Evolutionary conservation across 2,329 filamentous ascomycete species (phyloP), one percentile per base, ranked within the genome.

Genomic region (Dactylellina sp.): DNA sequence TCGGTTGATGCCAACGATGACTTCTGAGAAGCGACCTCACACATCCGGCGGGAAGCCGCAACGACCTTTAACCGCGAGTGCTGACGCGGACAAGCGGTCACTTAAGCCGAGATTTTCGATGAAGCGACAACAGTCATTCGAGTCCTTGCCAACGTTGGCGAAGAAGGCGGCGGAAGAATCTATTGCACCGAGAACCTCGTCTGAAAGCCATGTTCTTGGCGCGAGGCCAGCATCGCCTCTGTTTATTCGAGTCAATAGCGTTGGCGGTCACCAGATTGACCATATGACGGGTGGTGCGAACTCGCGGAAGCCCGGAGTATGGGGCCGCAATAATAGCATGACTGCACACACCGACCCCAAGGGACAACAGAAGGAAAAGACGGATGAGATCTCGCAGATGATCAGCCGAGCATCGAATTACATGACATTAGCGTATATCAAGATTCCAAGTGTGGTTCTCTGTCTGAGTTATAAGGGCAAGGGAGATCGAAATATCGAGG

Each of bases 341-440:
- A 81, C 63, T 20, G 52, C 76, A 1, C 57, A 63, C 20, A 9
- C 32, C 3, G 66, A 71, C 24, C 50, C 32, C 5, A 71, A 71
- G 50, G 57, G 37, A 1, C 49, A 60, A 79, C 76, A 81, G 59
- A 82, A 84, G 78, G 80, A 85, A 55, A 86, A 88, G 71, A 86
- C 88, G 0, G 95, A 99, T 79, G 96, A 99, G 80, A 84, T 99
- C 44, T 95, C 92, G 9, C 92, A 96, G 83, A 99, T 99, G 95
- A 94, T 99, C 82, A 89, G 88, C 61, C 90, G 95, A 28, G 95
- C 95, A 2, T 97, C 92, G 68, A 96, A 93, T 80, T 99, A 96
- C 83, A 97, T 97, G 93, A 97, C 95, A 0, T 89, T 99, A 75
- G 90, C 94, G 1, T 93, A 96, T 81, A 93, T 99, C 81, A 95